Evolutionary conservation across 2,329 filamentous ascomycete species (phyloP).

Genomic region (Thielaviopsis punctulata): DNA sequence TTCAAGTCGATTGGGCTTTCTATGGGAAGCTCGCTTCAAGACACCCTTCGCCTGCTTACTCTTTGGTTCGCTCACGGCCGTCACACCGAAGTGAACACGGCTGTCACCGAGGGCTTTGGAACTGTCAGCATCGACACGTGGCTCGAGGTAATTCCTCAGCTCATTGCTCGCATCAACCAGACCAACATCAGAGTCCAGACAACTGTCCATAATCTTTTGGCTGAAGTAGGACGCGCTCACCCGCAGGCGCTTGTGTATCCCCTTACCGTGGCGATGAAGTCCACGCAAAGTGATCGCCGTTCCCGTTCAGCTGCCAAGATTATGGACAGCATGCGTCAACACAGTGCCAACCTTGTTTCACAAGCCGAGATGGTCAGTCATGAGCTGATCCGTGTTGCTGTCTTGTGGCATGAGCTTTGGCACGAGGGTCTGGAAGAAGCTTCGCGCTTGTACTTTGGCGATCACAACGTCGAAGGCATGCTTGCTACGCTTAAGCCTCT

Average conservation of each 20-base stretch:
- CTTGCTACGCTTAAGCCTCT: constrained; percentile 77
- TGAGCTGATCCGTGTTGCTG: constrained; percentile 90
- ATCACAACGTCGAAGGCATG: constrained; percentile 96
- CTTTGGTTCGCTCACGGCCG: constrained; percentile 94
- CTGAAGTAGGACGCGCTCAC: constrained; percentile 83
- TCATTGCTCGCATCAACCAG: constrained; percentile 95
- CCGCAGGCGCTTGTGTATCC: constrained; percentile 95
- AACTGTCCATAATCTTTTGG: constrained; percentile 79
- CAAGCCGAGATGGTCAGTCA: constrained; percentile 91
- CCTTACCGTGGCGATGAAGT: constrained; percentile 95
- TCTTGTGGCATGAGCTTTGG: constrained; percentile 98
- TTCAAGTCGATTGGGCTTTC: constrained; percentile 93
- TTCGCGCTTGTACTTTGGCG: constrained; percentile 88
- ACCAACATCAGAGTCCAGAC: constrained; percentile 76
- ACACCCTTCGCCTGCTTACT: constrained; percentile 80
- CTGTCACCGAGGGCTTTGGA: constrained; percentile 77
- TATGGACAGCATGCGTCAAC: constrained; percentile 95
- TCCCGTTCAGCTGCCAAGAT: constrained; percentile 81
- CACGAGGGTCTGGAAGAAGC: constrained; percentile 96
- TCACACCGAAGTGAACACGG: constrained; percentile 68
- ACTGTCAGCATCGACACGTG: constrained; percentile 94
- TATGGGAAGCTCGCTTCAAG: constrained; percentile 80
- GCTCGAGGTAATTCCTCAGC: constrained; percentile 93
- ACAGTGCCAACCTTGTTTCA: constrained; percentile 81
- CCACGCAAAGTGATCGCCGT: constrained; percentile 59